A percentile compares a stretch with the other conserved stretches of the same genome.
Conservation (phyloP, 2,329 filamentous ascomycete genomes). For the Phaeosphaeria sp. region DNA sequence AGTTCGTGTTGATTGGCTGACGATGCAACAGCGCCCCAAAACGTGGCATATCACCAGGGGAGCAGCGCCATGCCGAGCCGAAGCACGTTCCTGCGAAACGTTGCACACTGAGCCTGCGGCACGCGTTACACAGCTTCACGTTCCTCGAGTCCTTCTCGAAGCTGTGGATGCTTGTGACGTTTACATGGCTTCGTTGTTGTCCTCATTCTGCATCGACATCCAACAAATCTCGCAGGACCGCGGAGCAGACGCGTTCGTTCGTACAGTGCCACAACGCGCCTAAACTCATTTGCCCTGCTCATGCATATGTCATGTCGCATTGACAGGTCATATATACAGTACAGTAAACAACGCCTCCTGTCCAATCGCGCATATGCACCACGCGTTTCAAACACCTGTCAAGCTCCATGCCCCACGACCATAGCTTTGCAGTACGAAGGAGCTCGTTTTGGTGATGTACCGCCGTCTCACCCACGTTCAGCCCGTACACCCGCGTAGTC, state of each 20-base stretch:
- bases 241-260: not conserved
- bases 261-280: constrained; percentile 19
- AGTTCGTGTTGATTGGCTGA: constrained; percentile 25
- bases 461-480: not conserved
- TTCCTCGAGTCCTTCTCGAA: constrained; percentile 3
- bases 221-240: not conserved
- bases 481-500: too few relatives aligned
- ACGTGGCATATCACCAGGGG: constrained; percentile 13
- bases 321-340: constrained; percentile 1
- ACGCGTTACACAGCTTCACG: constrained; percentile 12
- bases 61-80: not conserved
- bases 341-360: not conserved
- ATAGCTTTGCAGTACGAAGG: not conserved
- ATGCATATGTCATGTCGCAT: constrained; percentile 8
- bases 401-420: not conserved
- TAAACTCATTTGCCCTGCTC: constrained; percentile 14
- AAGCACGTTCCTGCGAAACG: constrained; percentile 2
- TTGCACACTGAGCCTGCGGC: constrained; percentile 1
- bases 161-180: not conserved
- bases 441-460: too few relatives aligned
- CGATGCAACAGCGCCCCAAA: not conserved
- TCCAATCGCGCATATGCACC: constrained; percentile 13
- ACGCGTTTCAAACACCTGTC: constrained; percentile 1
- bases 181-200: not conserved
- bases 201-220: not conserved